Evolutionary conservation across 164 flowering plant genomes (phyloP).

Genomic region (Vitis riparia): DNA sequence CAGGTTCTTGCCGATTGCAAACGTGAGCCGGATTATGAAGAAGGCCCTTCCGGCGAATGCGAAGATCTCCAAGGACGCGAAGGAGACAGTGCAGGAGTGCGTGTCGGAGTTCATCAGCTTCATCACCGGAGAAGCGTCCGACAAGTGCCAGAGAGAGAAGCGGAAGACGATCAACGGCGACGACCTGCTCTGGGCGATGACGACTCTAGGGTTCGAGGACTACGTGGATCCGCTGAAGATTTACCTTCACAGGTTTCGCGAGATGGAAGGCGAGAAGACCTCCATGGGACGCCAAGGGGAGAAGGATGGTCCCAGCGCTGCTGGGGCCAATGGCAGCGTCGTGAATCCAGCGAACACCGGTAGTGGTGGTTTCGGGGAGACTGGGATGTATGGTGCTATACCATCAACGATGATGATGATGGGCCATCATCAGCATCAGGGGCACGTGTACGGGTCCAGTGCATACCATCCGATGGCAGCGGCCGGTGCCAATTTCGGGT

Average conservation of each 20-base stretch:
- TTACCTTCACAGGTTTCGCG: slow-evolving; percentile 50
- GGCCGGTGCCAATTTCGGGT: not conserved
- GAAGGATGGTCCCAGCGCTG: slow-evolving; percentile 18
- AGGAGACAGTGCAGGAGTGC: slow-evolving; percentile 69
- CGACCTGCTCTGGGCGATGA: slow-evolving; percentile 67
- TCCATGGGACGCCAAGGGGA: slow-evolving; percentile 14
- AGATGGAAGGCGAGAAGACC: slow-evolving; percentile 52
- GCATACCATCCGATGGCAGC: slow-evolving; percentile 22
- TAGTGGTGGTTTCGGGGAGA: slow-evolving; percentile 17
- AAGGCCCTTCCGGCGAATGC: slow-evolving; percentile 60
- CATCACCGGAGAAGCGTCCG: slow-evolving; percentile 63
- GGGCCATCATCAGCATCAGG: slow-evolving; percentile 15
- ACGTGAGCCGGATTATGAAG: slow-evolving; percentile 69
- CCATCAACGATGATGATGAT: slow-evolving; percentile 3
- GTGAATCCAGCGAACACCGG: not conserved
- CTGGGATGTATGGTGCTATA: slow-evolving; percentile 11
- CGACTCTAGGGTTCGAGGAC: slow-evolving; percentile 63
- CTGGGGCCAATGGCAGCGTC: slow-evolving; percentile 20
- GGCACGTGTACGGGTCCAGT: slow-evolving; percentile 23
- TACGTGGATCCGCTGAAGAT: slow-evolving; percentile 59
- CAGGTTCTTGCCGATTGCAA: slow-evolving; percentile 58
- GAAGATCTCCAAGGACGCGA: slow-evolving; percentile 65
- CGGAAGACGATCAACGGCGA: slow-evolving; percentile 68
- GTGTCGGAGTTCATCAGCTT: slow-evolving; percentile 72
- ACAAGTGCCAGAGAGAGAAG: slow-evolving; percentile 66